phyloP scores from a whole-genome alignment of 139 green algal species.

The Chlamydomonas sphaeroides region DNA sequence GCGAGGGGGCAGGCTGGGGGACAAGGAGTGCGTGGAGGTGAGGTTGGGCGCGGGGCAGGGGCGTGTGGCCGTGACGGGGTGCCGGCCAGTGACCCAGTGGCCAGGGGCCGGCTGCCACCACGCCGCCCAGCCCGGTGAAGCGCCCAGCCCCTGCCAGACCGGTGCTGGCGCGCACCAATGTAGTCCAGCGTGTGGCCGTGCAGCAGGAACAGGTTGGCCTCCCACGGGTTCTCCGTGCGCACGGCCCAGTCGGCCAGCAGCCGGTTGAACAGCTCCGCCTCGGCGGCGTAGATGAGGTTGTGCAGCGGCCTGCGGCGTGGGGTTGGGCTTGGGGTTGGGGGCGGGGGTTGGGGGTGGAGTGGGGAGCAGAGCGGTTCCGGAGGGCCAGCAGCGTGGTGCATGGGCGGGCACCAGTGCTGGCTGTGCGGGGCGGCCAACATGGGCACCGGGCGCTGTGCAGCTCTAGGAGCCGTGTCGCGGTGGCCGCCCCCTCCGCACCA shows the following conservation, averaged over 20 bases:
- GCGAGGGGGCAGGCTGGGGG: no score
- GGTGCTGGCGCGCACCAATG: not conserved
- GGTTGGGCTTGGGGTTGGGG: no score
- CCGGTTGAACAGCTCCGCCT: not conserved
- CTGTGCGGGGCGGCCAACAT: no score
- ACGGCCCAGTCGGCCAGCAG: not conserved
- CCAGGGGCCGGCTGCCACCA: no score
- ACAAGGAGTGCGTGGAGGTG: no score
- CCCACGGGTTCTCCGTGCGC: constrained; percentile 28
- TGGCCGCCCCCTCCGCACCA: not conserved
- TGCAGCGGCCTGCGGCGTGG: not conserved
- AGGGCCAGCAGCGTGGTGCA: no score
- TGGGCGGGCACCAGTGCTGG: not conserved
- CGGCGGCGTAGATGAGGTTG: not conserved
- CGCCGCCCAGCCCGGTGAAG: not conserved
- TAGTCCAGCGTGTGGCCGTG: not conserved
- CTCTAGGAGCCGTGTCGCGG: not conserved
- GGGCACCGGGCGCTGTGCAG: not conserved
- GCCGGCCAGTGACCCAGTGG: no score
- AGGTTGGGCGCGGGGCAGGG: not conserved
- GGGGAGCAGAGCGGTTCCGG: not conserved
- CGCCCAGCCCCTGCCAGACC: not conserved
- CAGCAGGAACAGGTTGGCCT: constrained; percentile 16
- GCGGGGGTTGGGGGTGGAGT: no score
- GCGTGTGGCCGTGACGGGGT: no score